Evolutionary conservation across 208 protist genomes (phyloP).

Genomic region (Perkinsela sp.): DNA sequence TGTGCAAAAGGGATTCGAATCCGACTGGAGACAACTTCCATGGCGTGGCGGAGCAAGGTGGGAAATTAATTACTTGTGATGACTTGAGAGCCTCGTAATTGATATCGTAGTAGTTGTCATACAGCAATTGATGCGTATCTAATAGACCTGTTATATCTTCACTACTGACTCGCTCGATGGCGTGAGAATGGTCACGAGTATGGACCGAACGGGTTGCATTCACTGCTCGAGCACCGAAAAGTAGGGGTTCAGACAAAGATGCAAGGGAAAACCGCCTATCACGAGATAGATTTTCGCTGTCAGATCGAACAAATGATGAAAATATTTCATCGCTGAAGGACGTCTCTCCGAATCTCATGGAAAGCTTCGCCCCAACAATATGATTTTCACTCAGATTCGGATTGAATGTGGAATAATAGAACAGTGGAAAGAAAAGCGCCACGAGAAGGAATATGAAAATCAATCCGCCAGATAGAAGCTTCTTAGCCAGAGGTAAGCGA

Average conservation of each 20-base stretch:
- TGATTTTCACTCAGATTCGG: conserved; percentile 18
- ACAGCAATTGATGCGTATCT: neutral
- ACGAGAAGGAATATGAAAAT: conserved; percentile 17
- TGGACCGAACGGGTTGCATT: neutral
- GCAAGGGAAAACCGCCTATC: too few relatives aligned
- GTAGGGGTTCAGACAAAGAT: neutral
- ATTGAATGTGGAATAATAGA: conserved; percentile 59
- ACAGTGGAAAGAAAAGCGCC: conserved; percentile 28
- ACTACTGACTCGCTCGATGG: neutral
- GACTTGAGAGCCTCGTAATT: neutral
- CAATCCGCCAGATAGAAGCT: conserved; percentile 12
- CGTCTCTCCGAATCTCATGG: conserved; percentile 21
- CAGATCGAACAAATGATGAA: neutral
- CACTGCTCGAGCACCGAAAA: neutral
- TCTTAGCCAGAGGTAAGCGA: conserved; percentile 8
- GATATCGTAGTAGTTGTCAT: neutral
- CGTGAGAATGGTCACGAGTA: too few relatives aligned
- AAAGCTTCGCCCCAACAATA: conserved; percentile 10
- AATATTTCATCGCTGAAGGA: conserved; percentile 2
- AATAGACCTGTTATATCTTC: neutral
- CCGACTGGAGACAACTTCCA: neutral
- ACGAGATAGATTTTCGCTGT: neutral
- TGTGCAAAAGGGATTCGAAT: neutral
- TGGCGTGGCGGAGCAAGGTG: neutral
- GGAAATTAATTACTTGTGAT: neutral